phyloP scores from a whole-genome alignment of 305 asterid genomes.

The Fraxinus xanthoxyloides region DNA sequence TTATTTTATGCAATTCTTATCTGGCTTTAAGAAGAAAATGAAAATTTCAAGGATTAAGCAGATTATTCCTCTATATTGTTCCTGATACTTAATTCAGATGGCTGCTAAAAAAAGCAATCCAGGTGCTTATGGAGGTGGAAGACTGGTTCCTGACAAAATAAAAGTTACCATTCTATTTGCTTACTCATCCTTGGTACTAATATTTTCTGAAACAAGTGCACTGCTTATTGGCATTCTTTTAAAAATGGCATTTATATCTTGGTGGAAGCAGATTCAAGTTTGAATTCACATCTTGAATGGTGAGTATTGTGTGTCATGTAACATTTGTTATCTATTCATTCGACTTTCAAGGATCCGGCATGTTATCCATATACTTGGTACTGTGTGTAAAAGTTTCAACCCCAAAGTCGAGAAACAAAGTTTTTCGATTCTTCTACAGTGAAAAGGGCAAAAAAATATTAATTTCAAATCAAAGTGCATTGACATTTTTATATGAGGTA shows the following conservation, averaged over 20 bases:
- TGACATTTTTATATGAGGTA: not conserved
- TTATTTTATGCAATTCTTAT: not conserved
- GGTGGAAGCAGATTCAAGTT: not conserved
- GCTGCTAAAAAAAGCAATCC: not conserved
- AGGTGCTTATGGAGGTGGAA: not conserved
- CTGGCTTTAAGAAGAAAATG: not conserved
- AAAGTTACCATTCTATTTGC: not conserved
- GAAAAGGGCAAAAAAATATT: not conserved
- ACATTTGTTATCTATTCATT: not conserved
- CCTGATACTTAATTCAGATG: not conserved
- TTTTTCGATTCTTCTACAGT: not conserved
- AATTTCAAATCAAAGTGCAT: not conserved
- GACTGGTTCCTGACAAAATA: not conserved
- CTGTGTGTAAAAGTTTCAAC: not conserved
- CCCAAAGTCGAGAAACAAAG: not conserved
- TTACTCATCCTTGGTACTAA: not conserved
- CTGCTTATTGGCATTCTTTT: not conserved
- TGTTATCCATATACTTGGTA: not conserved
- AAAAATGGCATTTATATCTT: not conserved
- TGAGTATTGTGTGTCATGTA: not conserved
- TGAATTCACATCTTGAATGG: not conserved
- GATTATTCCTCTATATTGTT: not conserved
- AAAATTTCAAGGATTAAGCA: not conserved
- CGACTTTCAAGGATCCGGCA: not conserved
- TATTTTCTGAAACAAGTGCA: not conserved